A percentile compares a stretch with the other conserved stretches of the same genome.
phyloP scores from a whole-genome alignment of 2,329 filamentous ascomycete genomes.

The Ascochyta rabiei region DNA sequence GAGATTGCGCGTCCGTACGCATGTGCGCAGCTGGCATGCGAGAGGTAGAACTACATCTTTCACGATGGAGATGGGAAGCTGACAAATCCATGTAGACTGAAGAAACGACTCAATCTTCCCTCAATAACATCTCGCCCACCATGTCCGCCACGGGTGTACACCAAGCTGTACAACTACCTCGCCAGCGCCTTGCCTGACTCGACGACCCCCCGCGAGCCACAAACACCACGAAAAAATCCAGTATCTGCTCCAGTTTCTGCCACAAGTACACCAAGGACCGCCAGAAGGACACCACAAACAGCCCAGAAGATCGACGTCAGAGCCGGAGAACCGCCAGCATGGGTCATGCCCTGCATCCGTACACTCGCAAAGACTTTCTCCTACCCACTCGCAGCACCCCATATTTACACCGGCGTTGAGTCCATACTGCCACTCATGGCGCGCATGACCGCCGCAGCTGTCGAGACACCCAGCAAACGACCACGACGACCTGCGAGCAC shows the following conservation, averaged over 20 bases:
- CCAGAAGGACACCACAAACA: slow-evolving; percentile 30
- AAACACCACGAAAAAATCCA: slow-evolving; percentile 41
- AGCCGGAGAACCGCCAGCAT: slow-evolving; percentile 50
- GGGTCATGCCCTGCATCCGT: slow-evolving; percentile 73
- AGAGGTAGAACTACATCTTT: slow-evolving; percentile 61
- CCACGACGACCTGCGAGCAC: slow-evolving; percentile 50
- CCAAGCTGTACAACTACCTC: slow-evolving; percentile 80
- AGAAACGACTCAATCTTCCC: slow-evolving; percentile 51
- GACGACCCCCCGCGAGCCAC: slow-evolving; percentile 30
- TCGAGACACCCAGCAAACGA: slow-evolving; percentile 54
- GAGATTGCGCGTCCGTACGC: slow-evolving; percentile 47
- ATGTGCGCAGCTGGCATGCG: slow-evolving; percentile 71
- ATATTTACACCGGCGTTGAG: slow-evolving; percentile 75
- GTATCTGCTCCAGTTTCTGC: slow-evolving; percentile 28
- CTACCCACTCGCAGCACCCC: slow-evolving; percentile 68
- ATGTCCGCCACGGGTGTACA: slow-evolving; percentile 65
- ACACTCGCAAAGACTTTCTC: slow-evolving; percentile 68
- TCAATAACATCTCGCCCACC: slow-evolving; percentile 44
- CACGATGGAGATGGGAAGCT: slow-evolving; percentile 26
- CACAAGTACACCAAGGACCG: slow-evolving; percentile 36
- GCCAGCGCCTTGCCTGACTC: slow-evolving; percentile 69
- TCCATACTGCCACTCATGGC: slow-evolving; percentile 55
- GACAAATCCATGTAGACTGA: slow-evolving; percentile 64
- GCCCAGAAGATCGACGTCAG: slow-evolving; percentile 20
- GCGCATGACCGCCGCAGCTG: slow-evolving; percentile 34